Evolutionary conservation across 1,139 yeast genomes (phyloP), one percentile per base, ranked within the genome.

Genomic region (Geotrichum histeridarum): DNA sequence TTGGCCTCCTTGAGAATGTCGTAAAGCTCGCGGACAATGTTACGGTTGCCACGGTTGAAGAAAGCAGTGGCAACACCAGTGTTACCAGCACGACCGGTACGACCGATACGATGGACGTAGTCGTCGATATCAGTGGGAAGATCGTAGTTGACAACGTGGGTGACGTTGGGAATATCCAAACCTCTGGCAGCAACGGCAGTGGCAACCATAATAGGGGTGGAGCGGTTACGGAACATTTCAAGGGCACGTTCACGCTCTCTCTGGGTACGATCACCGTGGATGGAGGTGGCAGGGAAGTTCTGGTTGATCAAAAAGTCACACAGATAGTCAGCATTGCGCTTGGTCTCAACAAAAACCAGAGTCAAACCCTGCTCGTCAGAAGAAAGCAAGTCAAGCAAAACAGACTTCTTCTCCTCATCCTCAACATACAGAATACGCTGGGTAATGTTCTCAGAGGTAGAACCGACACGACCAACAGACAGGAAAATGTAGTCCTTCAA

Each of bases 71-170:
- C 97, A 67, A 87, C 80, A 86, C 99, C 99, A 62, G 86, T 84
- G 78, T 93, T 93, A 81, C 99, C 99, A 68, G 99, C 99, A 84
- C 99, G 95, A 76, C 99, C 99, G 68, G 99, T 93, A 85, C 99
- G 94, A 81, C 99, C 99, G 71, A 93, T 93, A 80, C 99, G 88
- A 78, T 93, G 99, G 61, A 93, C 99, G 71, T 93, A 93, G 75
- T 93, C 99, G 74, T 93, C 99, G 69, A 91, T 87, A 74, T 93
- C 98, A 70, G 88, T 79, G 70, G 99, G 99, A 73, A 93, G 80
- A 72, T 93, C 99, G 72, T 85, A 93, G 81, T 93, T 93, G 75
- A 93, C 86, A 69, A 93, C 99, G 72, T 91, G 98, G 47, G 95
- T 86, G 65, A 93, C 99, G 72, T 93, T 93, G 72, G 99, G 98